Percentiles rank a stretch among this genome's conserved stretches.
These are phyloP conservation scores for Pythium aristosporum DNA, from an alignment of 352 stramenopile genomes.

Conservation along the genomic window DNA sequence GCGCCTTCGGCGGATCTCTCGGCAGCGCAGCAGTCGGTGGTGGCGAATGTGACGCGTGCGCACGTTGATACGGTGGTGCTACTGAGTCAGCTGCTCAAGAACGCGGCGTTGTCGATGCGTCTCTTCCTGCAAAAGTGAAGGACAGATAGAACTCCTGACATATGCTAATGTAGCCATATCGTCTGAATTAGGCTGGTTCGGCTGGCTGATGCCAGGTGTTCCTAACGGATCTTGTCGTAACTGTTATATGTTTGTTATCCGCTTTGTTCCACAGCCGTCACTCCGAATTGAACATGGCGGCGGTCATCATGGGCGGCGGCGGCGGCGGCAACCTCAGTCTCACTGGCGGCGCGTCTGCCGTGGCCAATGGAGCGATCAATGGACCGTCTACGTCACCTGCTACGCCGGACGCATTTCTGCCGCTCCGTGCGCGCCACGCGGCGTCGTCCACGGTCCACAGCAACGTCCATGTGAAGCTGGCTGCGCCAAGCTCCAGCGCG, in stretches of 20 bases:
- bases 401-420: background rate
- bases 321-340: background rate
- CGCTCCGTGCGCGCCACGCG: conserved; percentile 9
- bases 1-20: conserved; percentile 29
- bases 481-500: conserved; percentile 56
- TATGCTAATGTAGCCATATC: background rate
- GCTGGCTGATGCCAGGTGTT: background rate
- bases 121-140: conserved; percentile 26
- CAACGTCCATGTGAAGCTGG: conserved; percentile 59
- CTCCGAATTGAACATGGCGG: background rate
- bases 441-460: conserved; percentile 35
- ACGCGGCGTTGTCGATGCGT: conserved; percentile 25
- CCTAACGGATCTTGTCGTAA: background rate
- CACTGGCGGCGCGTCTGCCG: background rate
- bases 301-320: background rate
- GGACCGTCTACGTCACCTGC: background rate
- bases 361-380: background rate
- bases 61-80: conserved; percentile 13
- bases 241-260: background rate
- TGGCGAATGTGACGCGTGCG: conserved; percentile 8
- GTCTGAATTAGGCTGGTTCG: too few species aligned
- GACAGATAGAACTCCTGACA: too few species aligned
- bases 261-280: background rate
- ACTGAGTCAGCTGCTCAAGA: conserved; percentile 27
- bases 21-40: conserved; percentile 26